Evolutionary conservation across 2,329 filamentous ascomycete species (phyloP).

Genomic region (Colletotrichum neosansevieriae): DNA sequence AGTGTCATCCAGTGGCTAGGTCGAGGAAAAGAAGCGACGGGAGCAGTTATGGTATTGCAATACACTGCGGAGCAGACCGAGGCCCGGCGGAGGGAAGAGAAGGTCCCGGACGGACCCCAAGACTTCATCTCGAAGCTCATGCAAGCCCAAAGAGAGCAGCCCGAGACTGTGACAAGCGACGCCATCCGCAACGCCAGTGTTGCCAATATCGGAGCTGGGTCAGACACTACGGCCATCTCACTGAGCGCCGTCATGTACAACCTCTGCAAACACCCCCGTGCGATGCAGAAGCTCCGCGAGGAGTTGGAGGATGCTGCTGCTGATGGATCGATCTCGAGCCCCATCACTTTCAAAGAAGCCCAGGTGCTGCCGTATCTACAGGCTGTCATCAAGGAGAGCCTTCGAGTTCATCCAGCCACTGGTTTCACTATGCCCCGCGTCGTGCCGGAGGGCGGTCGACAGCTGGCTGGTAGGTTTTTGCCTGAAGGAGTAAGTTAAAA

Average conservation of each 20-base stretch:
- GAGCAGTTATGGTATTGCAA: not conserved
- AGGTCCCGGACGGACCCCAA: not conserved
- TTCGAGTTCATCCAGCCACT: slow-evolving; percentile 61
- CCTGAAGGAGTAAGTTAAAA: slow-evolving; percentile 44
- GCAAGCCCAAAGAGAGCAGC: slow-evolving; percentile 38
- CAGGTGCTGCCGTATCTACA: slow-evolving; percentile 59
- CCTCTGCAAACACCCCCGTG: slow-evolving; percentile 44
- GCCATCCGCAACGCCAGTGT: slow-evolving; percentile 42
- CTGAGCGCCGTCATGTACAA: slow-evolving; percentile 48
- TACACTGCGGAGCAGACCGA: not conserved
- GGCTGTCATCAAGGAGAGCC: slow-evolving; percentile 64
- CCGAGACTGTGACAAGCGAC: slow-evolving; percentile 52
- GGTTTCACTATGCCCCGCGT: slow-evolving; percentile 61
- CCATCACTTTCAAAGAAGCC: slow-evolving; percentile 45
- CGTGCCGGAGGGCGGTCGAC: slow-evolving; percentile 57
- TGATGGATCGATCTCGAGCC: slow-evolving; percentile 1
- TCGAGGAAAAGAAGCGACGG: accelerated
- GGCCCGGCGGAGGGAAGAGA: not conserved
- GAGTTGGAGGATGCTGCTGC: slow-evolving; percentile 51
- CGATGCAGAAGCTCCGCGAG: slow-evolving; percentile 48
- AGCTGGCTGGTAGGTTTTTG: slow-evolving; percentile 51
- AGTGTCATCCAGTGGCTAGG: not conserved
- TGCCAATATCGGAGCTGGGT: slow-evolving; percentile 47
- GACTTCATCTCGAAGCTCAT: not conserved
- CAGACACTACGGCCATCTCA: slow-evolving; percentile 52